Conservation (phyloP, 768 basidiomycete species). For the Russula sp. region DNA sequence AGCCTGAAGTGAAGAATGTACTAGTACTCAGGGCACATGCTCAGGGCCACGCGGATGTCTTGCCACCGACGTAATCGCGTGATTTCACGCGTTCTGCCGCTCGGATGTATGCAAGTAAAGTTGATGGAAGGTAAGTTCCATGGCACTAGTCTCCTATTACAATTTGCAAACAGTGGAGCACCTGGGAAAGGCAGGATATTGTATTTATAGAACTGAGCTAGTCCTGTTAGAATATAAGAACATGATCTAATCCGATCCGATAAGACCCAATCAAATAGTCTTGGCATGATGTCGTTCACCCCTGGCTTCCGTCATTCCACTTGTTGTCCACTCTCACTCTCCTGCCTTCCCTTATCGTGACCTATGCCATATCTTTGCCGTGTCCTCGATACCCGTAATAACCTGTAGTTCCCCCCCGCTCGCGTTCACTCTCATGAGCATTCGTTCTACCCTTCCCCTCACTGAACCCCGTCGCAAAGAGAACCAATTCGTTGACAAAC, state of each 20-base stretch:
- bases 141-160: no score
- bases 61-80: background rate
- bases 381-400: background rate
- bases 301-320: background rate
- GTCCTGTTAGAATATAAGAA: no score
- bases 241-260: no score
- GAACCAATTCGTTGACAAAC: slow-evolving; percentile 49
- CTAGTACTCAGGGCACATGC: no score
- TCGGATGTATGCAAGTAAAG: background rate
- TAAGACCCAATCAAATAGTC: no score
- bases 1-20: slow-evolving; percentile 47
- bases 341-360: background rate
- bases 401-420: background rate
- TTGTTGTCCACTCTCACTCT: background rate
- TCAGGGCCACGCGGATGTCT: background rate
- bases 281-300: no score
- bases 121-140: background rate
- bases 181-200: no score
- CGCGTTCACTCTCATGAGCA: slow-evolving; percentile 7
- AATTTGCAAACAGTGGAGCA: no score
- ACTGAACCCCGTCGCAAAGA: slow-evolving; percentile 38
- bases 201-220: no score
- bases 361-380: slow-evolving; percentile 10
- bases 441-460: slow-evolving; percentile 4
- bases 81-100: background rate